Conservation (phyloP, 2,329 filamentous ascomycete species). For the Curvularia eragrostidis region DNA sequence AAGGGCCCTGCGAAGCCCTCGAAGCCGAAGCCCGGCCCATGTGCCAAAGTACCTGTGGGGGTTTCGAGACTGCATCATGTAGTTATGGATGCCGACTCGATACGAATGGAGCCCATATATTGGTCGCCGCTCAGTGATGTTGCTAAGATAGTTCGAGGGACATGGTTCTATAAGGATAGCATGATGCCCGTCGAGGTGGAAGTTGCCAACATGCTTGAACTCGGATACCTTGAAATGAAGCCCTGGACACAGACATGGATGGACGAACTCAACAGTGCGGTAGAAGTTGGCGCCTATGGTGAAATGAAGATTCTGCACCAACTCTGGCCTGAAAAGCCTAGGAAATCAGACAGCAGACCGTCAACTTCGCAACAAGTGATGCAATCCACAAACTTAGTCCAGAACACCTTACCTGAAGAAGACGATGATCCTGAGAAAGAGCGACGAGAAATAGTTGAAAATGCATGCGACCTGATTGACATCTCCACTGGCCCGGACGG, state of each 20-base stretch:
- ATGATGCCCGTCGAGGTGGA: constrained; percentile 87
- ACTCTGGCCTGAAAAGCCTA: constrained; percentile 76
- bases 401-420: constrained; percentile 44
- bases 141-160: constrained; percentile 80
- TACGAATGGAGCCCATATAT: constrained; percentile 93
- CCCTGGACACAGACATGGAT: constrained; percentile 93
- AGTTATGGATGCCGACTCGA: constrained; percentile 67
- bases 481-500: constrained; percentile 55
- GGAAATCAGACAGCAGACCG: constrained; percentile 56
- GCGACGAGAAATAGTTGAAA: constrained; percentile 52
- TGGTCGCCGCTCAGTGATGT: constrained; percentile 95
- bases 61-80: constrained; percentile 90
- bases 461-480: constrained; percentile 57
- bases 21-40: constrained; percentile 45
- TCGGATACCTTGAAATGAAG: constrained; percentile 84
- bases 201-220: constrained; percentile 90
- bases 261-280: constrained; percentile 87
- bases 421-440: constrained; percentile 54
- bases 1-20: constrained; percentile 34
- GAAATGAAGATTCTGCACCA: constrained; percentile 89
- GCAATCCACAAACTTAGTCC: constrained; percentile 38
- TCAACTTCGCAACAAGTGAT: constrained; percentile 47
- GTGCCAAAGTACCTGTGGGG: constrained; percentile 77
- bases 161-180: constrained; percentile 97
- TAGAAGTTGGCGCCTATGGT: constrained; percentile 86